These are phyloP conservation scores for Micromonas pusilla DNA, from an alignment of 139 green algal species.

Conservation along the genomic window DNA sequence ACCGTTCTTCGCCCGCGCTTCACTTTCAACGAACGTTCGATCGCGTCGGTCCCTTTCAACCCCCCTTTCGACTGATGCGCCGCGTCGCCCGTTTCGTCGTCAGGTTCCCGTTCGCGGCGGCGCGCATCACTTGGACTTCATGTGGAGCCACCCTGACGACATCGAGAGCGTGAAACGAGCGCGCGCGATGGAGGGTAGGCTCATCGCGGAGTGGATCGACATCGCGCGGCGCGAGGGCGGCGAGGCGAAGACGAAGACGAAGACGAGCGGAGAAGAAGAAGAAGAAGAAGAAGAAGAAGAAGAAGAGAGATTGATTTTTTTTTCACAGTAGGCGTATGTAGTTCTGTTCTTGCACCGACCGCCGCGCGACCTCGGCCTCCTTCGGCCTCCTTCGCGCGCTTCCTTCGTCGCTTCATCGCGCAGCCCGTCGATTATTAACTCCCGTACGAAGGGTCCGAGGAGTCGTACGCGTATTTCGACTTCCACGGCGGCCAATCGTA, in stretches of 20 bases:
- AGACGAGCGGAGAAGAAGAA: slow-evolving; percentile 22
- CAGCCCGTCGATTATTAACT: no score
- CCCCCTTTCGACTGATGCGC: no score
- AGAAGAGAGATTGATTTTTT: neutral
- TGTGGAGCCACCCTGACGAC: slow-evolving; percentile 51
- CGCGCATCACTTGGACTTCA: slow-evolving; percentile 62
- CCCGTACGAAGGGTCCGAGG: neutral
- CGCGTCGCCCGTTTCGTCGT: no score
- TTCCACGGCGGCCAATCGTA: neutral
- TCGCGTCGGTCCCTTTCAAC: no score
- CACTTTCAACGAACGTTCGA: no score
- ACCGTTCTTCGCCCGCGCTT: no score
- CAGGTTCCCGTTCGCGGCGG: no score
- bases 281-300: neutral
- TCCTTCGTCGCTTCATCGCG: no score
- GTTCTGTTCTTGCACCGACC: no score
- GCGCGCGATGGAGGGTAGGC: neutral
- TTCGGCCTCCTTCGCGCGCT: no score
- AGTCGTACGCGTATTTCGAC: neutral
- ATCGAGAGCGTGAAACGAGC: slow-evolving; percentile 45
- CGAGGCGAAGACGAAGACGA: neutral
- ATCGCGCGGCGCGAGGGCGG: no score
- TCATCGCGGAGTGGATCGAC: neutral
- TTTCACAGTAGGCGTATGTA: slow-evolving; percentile 32
- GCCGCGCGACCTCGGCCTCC: no score